phyloP scores from a whole-genome alignment of 2,329 filamentous ascomycete genomes.

The Colletotrichum australisinense region DNA sequence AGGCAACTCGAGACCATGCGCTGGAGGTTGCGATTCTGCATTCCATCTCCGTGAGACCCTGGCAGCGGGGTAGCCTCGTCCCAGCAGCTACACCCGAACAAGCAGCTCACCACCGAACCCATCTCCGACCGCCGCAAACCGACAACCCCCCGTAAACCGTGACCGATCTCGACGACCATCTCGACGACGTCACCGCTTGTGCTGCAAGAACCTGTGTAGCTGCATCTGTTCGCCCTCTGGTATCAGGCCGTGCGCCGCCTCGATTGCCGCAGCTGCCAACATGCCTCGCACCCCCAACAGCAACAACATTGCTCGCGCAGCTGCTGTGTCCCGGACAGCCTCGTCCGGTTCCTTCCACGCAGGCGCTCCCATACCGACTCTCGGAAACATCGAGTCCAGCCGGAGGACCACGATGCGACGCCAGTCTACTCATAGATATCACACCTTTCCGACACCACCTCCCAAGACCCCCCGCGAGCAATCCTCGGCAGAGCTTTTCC shows the following conservation, averaged over 20 bases:
- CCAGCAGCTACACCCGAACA: constrained; percentile 33
- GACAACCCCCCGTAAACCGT: background rate
- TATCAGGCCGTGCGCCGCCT: background rate
- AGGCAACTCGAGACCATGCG: constrained; percentile 27
- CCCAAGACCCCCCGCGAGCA: constrained; percentile 73
- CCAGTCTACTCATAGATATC: constrained; percentile 71
- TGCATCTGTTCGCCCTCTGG: background rate
- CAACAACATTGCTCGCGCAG: constrained; percentile 16
- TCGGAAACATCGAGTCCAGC: constrained; percentile 39
- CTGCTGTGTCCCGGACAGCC: constrained; percentile 32
- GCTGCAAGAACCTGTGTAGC: background rate
- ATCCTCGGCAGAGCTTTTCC: constrained; percentile 43
- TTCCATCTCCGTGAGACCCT: constrained; percentile 36
- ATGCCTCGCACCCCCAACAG: constrained; percentile 23
- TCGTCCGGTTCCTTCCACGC: constrained; percentile 64
- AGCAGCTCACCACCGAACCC: constrained; percentile 29
- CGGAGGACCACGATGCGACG: constrained; percentile 46
- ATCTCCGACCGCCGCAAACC: constrained; percentile 29
- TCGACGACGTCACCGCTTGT: constrained; percentile 28
- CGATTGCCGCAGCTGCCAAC: background rate
- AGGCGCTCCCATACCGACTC: constrained; percentile 59
- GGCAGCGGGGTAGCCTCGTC: constrained; percentile 34
- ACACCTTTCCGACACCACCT: constrained; percentile 83
- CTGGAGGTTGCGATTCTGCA: constrained; percentile 33
- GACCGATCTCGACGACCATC: background rate